These are phyloP conservation scores for Rhizopus delemar DNA, from an alignment of 371 early-diverging fungal species.

Conservation along the genomic window DNA sequence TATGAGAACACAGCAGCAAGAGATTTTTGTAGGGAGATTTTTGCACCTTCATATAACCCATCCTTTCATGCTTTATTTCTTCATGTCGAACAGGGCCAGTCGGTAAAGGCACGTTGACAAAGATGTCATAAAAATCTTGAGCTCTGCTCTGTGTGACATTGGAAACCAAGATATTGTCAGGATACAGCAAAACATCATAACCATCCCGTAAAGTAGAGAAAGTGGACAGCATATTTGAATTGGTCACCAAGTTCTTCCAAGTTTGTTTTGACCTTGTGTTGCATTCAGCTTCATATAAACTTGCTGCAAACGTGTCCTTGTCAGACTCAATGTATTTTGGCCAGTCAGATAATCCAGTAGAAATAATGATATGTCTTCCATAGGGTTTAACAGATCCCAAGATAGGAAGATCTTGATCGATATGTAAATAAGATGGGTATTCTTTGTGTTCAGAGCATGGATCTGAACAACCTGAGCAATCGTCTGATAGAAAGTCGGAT, in stretches of 20 bases:
- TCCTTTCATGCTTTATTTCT: constrained; percentile 6
- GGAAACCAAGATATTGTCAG: constrained; percentile 42
- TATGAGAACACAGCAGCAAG: constrained; percentile 72
- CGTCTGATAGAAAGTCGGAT: constrained; percentile 26
- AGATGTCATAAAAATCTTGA: constrained; percentile 28
- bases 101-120: constrained; percentile 24
- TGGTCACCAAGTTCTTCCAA: constrained; percentile 38
- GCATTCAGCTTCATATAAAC: constrained; percentile 12
- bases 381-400: constrained; percentile 67
- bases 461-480: constrained; percentile 43
- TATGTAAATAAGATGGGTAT: constrained; percentile 64
- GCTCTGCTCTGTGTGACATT: constrained; percentile 34
- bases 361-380: constrained; percentile 61
- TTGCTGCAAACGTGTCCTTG: constrained; percentile 36
- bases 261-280: constrained; percentile 3
- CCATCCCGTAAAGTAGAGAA: constrained; percentile 22
- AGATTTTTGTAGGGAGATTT: constrained; percentile 32
- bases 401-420: constrained; percentile 55
- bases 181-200: constrained; percentile 37
- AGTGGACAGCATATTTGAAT: constrained; percentile 28
- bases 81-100: constrained; percentile 16
- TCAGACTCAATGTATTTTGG: constrained; percentile 52
- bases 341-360: constrained; percentile 67
- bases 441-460: constrained; percentile 57
- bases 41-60: constrained; percentile 17